Evolutionary conservation across 225 moss, liverwort and hornwort species (phyloP).

Genomic region (Asterella californica): DNA sequence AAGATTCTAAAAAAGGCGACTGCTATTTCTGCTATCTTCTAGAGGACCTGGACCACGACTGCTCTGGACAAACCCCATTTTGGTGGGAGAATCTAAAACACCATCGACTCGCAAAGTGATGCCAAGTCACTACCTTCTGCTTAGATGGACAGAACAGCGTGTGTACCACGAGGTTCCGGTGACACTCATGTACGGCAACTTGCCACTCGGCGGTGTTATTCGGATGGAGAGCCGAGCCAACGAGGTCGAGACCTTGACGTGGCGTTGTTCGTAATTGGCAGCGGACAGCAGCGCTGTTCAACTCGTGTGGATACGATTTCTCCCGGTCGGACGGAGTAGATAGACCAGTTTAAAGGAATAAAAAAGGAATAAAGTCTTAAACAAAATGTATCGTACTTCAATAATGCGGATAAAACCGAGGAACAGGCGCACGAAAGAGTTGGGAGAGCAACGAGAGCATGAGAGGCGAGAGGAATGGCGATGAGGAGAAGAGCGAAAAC

Average conservation of each 20-base stretch:
- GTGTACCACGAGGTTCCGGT: background rate
- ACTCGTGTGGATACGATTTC: slow-evolving; percentile 8
- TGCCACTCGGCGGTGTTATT: too few species aligned
- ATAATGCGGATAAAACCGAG: background rate
- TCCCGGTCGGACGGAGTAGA: background rate
- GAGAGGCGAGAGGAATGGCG: background rate
- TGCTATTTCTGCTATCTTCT: too few species aligned
- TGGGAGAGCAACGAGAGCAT: background rate
- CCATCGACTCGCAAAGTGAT: background rate
- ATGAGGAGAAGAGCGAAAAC: background rate
- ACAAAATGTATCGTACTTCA: background rate
- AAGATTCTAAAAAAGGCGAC: too few species aligned
- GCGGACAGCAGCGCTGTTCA: background rate
- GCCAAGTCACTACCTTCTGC: background rate
- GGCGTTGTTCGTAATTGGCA: background rate
- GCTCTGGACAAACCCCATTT: too few species aligned
- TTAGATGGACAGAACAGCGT: background rate
- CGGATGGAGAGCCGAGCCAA: too few species aligned
- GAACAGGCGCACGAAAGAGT: background rate
- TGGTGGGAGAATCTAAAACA: too few species aligned
- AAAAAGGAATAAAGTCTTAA: too few species aligned
- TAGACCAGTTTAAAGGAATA: too few species aligned
- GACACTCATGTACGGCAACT: background rate
- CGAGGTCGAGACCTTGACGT: background rate
- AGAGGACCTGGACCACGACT: too few species aligned